Conservation (phyloP, 768 basidiomycete genomes). For the Mycena vitilis region DNA sequence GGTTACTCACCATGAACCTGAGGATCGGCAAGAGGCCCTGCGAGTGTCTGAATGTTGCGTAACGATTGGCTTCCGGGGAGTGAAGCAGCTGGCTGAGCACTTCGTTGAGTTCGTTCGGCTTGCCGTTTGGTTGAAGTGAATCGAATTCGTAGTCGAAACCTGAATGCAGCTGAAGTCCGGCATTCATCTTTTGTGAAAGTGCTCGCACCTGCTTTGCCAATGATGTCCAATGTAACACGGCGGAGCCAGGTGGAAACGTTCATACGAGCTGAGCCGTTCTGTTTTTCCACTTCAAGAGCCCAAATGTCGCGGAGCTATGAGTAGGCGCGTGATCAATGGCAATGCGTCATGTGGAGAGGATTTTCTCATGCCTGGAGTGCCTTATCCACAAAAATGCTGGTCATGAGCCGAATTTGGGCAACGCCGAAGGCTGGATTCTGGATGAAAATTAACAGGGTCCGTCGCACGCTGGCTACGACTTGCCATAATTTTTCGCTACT, state of each 20-base stretch:
- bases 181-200: too few relatives aligned
- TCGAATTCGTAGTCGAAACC: slow-evolving; percentile 54
- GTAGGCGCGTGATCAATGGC: background rate
- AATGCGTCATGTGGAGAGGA: background rate
- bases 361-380: slow-evolving; percentile 42
- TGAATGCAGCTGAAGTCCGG: slow-evolving; percentile 22
- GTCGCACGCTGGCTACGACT: background rate
- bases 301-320: slow-evolving; percentile 49
- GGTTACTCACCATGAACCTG: slow-evolving; percentile 37
- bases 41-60: slow-evolving; percentile 34
- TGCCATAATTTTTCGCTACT: slow-evolving; percentile 14
- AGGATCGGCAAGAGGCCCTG: slow-evolving; percentile 43
- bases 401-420: slow-evolving; percentile 53
- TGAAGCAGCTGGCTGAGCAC: slow-evolving; percentile 47
- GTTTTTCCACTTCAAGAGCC: slow-evolving; percentile 38
- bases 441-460: background rate
- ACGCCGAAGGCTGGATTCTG: slow-evolving; percentile 61
- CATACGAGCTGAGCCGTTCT: slow-evolving; percentile 37
- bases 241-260: slow-evolving; percentile 49
- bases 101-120: slow-evolving; percentile 45
- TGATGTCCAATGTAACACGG: slow-evolving; percentile 51
- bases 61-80: background rate
- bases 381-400: slow-evolving; percentile 51
- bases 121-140: slow-evolving; percentile 40
- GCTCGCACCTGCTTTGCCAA: slow-evolving; percentile 52